phyloP scores from a whole-genome alignment of 306 rosid species.

The Benincasa hispida region DNA sequence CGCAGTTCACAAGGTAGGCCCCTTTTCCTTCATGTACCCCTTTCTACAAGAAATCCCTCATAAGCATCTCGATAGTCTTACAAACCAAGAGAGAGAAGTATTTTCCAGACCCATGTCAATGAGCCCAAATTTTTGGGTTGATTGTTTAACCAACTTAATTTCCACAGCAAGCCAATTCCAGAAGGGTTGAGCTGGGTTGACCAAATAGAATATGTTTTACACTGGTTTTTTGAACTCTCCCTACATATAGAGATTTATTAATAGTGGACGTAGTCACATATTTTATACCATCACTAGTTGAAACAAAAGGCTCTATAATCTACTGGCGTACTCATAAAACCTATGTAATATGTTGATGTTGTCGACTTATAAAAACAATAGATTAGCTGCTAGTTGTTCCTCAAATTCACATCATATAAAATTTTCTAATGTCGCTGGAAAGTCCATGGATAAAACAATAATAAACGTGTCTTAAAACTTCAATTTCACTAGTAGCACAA shows the following conservation, averaged over 20 bases:
- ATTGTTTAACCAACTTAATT: neutral
- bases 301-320: neutral
- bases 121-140: neutral
- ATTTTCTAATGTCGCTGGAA: no score
- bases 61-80: no score
- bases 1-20: no score
- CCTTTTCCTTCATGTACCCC: no score
- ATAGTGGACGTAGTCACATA: neutral
- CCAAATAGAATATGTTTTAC: neutral
- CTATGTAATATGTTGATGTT: neutral
- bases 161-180: neutral
- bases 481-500: neutral
- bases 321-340: neutral
- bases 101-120: neutral
- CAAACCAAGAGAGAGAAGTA: neutral
- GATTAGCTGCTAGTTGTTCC: no score
- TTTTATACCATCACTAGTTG: neutral
- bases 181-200: neutral
- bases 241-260: neutral
- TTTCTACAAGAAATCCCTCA: no score
- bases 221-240: neutral
- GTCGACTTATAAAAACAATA: neutral
- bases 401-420: no score
- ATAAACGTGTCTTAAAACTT: no score
- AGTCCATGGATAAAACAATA: no score